Conservation (phyloP, 139 green algal species). For the Eudorina sp. region DNA sequence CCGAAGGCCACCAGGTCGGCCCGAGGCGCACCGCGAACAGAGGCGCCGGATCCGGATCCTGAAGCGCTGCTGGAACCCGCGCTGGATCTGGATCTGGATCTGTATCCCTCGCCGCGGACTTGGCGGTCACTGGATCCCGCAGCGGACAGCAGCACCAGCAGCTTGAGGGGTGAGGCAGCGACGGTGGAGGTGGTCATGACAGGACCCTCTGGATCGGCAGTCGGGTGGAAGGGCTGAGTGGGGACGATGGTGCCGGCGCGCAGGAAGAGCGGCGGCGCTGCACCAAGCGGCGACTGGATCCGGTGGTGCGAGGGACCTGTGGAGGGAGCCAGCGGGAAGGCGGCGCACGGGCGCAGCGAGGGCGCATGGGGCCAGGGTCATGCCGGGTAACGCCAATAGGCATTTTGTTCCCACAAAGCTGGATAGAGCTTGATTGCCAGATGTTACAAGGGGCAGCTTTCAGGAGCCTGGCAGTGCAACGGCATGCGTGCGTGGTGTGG, state of each 20-base stretch:
- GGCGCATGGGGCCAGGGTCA: too few relatives aligned
- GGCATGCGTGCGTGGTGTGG: too few relatives aligned
- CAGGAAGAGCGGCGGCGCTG: constrained; percentile 24
- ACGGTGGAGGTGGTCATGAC: constrained; percentile 19
- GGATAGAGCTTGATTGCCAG: too few relatives aligned
- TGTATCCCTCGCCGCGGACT: too few relatives aligned
- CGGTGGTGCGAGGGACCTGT: constrained; percentile 7
- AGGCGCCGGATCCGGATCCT: too few relatives aligned
- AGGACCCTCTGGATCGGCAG: background rate
- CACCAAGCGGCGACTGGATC: constrained; percentile 6
- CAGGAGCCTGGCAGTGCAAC: too few relatives aligned
- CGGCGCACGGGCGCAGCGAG: too few relatives aligned
- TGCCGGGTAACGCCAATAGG: too few relatives aligned
- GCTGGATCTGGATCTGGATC: too few relatives aligned
- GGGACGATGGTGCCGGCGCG: constrained; percentile 10
- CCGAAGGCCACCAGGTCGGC: background rate
- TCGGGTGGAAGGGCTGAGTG: background rate
- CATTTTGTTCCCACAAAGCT: too few relatives aligned
- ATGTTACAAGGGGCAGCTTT: too few relatives aligned
- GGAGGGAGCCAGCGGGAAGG: background rate
- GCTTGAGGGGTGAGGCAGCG: constrained; percentile 9
- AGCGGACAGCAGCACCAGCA: background rate
- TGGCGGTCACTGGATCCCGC: background rate
- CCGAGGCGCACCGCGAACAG: background rate
- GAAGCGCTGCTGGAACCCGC: too few relatives aligned